Evolutionary conservation across 495 filamentous ascomycete species (phyloP).

Genomic region (Aspergillus sparsus): DNA sequence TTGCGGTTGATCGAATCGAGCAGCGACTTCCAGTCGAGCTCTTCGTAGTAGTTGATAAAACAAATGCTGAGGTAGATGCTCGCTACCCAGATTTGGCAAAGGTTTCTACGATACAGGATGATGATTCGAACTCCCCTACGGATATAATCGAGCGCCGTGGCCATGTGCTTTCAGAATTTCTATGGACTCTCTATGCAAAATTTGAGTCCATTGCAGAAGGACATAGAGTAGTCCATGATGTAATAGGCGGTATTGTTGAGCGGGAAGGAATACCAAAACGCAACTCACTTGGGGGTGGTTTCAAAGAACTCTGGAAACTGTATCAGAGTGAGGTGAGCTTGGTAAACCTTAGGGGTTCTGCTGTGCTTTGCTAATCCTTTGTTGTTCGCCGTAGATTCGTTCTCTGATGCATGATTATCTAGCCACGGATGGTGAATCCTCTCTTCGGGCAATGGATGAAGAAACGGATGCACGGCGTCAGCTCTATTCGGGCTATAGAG

Average conservation of each 20-base stretch:
- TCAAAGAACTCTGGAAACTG: slow-evolving; percentile 93
- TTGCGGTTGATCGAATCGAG: slow-evolving; percentile 85
- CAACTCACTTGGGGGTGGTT: slow-evolving; percentile 68
- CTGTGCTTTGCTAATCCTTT: slow-evolving; percentile 34
- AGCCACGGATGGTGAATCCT: slow-evolving; percentile 80
- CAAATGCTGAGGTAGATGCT: slow-evolving; percentile 88
- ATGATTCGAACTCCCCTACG: slow-evolving; percentile 57
- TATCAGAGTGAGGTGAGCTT: slow-evolving; percentile 68
- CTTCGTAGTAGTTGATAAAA: slow-evolving; percentile 90
- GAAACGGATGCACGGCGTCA: slow-evolving; percentile 56
- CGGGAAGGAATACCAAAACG: slow-evolving; percentile 64
- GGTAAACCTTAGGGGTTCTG: neutral
- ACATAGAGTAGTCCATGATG: slow-evolving; percentile 90
- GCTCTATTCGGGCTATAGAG: slow-evolving; percentile 60
- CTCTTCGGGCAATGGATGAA: slow-evolving; percentile 48
- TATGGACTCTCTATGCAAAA: slow-evolving; percentile 92
- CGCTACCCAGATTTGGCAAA: slow-evolving; percentile 74
- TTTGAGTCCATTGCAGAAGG: slow-evolving; percentile 97
- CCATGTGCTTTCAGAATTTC: slow-evolving; percentile 81
- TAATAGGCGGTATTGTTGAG: slow-evolving; percentile 75
- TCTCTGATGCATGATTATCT: slow-evolving; percentile 95
- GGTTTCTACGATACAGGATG: slow-evolving; percentile 52
- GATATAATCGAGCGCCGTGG: slow-evolving; percentile 71
- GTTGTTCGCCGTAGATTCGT: slow-evolving; percentile 58
- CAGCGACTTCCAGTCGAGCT: slow-evolving; percentile 92